Base-by-base conservation (phyloP, 345 rosid species). In the Clausena lansium region DNA sequence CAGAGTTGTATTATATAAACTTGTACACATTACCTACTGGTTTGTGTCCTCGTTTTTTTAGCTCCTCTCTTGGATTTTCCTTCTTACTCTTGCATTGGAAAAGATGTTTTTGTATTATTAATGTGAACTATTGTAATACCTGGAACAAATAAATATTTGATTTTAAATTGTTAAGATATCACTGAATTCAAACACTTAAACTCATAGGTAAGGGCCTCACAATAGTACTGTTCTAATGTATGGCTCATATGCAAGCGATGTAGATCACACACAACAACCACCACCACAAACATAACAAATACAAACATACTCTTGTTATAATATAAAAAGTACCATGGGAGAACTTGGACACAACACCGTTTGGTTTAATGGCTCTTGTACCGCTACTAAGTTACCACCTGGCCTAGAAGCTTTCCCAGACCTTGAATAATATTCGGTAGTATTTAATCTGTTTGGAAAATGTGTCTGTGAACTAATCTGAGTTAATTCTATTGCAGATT, bases 401-500 rank as follows among this genome's bases (percentile, higher is more conserved):
- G 65, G 28, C 17, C 32, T 9, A 60, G n/a, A 60, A 25, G 19
- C 25, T 60, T 32, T 73, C 24, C 66, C 17, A 50, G 30, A 39
- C 70, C 32, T 47, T 50, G 64, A 22, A 47, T 59, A 57, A 45
- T 22, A 1, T 62, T 47, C 13, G 9, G 30, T 76, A 20, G 27
- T 63, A 28, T 60, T 22, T 52, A 33, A 65, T 65, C 52, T 33
- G 6, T 52, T 65, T 76, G 71, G 17, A 4, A 19, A 64, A 52
- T 47, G 22, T 24, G 25, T 54, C 63, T 14, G 35, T 14, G 47
- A 27, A 63, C 32, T 73, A 59, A 70, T 67, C 35, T 64, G 38
- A 60, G 68, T 72, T 73, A 32, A 32, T 73, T 77, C 61, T 85
- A 67, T 77, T 87, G 90, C 90, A 95, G 99, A 79, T 95, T 92